Conservation (phyloP, 2,329 filamentous ascomycete genomes). For the Ascosphaera apis region DNA sequence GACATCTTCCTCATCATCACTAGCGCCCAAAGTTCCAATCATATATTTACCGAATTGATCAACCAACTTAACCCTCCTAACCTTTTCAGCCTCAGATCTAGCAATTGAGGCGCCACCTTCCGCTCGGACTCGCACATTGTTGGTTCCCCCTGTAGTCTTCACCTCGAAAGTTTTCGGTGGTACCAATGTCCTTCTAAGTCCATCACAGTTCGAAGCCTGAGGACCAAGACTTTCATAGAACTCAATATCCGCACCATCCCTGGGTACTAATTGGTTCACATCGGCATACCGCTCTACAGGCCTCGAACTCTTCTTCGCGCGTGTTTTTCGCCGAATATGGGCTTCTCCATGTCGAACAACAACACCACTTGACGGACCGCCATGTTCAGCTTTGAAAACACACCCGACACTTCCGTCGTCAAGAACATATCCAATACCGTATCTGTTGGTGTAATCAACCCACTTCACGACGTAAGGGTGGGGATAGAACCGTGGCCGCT, state of each 20-base stretch:
- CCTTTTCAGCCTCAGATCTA: slow-evolving; percentile 22
- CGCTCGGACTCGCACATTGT: slow-evolving; percentile 12
- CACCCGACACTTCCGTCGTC: slow-evolving; percentile 27
- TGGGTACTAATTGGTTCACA: slow-evolving; percentile 21
- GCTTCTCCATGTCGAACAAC: slow-evolving; percentile 23
- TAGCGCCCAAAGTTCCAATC: slow-evolving; percentile 23
- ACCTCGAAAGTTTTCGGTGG: slow-evolving; percentile 18
- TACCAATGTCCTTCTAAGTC: slow-evolving; percentile 19
- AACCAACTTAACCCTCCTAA: slow-evolving; percentile 24
- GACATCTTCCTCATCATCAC: slow-evolving; percentile 14
- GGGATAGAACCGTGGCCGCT: slow-evolving; percentile 5
- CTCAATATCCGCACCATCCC: slow-evolving; percentile 19
- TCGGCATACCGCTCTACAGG: slow-evolving; percentile 14
- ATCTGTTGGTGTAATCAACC: slow-evolving; percentile 29
- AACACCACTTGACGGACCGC: slow-evolving; percentile 21
- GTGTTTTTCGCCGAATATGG: slow-evolving; percentile 23
- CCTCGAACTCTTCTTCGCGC: slow-evolving; percentile 14
- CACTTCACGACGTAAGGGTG: slow-evolving; percentile 28
- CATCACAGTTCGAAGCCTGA: slow-evolving; percentile 7
- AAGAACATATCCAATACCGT: slow-evolving; percentile 28
- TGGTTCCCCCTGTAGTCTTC: slow-evolving; percentile 10
- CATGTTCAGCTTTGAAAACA: slow-evolving; percentile 24
- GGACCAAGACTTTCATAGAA: slow-evolving; percentile 22
- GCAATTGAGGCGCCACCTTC: slow-evolving; percentile 13
- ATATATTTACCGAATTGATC: slow-evolving; percentile 30